A percentile compares a stretch with the other conserved stretches of the same genome.
Conservation (phyloP, 495 filamentous ascomycete species). For the Glonium stellatum region DNA sequence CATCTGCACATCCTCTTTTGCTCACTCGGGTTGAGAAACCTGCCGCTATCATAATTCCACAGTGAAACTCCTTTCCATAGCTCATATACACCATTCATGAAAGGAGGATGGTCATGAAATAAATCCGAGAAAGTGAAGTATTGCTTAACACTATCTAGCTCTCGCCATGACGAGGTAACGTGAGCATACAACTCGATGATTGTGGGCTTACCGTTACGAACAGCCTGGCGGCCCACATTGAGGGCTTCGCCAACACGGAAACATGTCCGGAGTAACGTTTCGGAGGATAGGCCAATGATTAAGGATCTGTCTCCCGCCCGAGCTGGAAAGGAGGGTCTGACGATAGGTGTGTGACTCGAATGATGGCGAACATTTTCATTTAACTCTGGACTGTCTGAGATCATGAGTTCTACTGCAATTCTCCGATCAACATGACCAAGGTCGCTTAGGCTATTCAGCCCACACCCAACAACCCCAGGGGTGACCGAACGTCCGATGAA, state of each 20-base stretch:
- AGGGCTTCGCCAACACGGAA: constrained; percentile 56
- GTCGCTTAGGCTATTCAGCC: no score
- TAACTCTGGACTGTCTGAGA: background rate
- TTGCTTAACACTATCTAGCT: constrained; percentile 41
- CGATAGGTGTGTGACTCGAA: constrained; percentile 30
- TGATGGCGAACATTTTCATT: background rate
- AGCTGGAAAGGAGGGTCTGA: constrained; percentile 44
- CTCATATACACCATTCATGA: constrained; percentile 44
- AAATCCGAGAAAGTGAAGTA: constrained; percentile 55
- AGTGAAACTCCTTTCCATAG: constrained; percentile 44
- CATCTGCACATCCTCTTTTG: constrained; percentile 44
- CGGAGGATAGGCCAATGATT: constrained; percentile 45
- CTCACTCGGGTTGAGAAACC: constrained; percentile 22
- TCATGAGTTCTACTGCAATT: no score
- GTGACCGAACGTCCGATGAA: no score
- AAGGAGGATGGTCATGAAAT: constrained; percentile 50
- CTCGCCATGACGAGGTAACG: constrained; percentile 48
- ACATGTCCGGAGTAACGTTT: constrained; percentile 47
- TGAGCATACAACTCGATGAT: constrained; percentile 55
- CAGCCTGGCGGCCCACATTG: constrained; percentile 38
- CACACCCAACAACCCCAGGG: no score
- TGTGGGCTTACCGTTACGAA: constrained; percentile 39
- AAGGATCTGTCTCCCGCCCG: constrained; percentile 46
- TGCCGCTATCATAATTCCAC: constrained; percentile 43
- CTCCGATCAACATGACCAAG: no score